Conservation (phyloP, 495 filamentous ascomycete species). For the Penicillium canescens region DNA sequence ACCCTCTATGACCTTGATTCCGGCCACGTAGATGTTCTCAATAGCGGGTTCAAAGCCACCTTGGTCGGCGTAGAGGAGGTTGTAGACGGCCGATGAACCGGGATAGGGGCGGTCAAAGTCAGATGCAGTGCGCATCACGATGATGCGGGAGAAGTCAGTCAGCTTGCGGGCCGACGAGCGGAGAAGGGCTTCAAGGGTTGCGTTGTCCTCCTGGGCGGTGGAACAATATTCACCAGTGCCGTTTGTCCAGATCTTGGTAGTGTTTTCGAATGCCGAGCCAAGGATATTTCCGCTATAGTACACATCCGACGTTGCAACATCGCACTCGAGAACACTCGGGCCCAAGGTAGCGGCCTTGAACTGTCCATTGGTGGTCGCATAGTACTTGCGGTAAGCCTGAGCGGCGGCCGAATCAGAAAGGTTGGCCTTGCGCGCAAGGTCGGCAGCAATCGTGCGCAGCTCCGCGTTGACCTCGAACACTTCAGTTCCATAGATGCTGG, state of each 20-base stretch:
- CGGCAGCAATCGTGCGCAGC: slow-evolving; percentile 56
- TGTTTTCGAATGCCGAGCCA: slow-evolving; percentile 64
- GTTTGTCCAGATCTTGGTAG: slow-evolving; percentile 64
- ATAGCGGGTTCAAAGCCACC: slow-evolving; percentile 60
- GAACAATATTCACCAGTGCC: slow-evolving; percentile 68
- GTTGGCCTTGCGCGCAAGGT: slow-evolving; percentile 54
- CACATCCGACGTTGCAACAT: slow-evolving; percentile 69
- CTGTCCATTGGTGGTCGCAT: slow-evolving; percentile 36
- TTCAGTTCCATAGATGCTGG: slow-evolving; percentile 70
- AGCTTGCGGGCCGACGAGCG: slow-evolving; percentile 54
- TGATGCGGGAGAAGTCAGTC: slow-evolving; percentile 67
- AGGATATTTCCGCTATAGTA: slow-evolving; percentile 68
- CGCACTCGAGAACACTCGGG: slow-evolving; percentile 64
- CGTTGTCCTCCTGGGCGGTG: slow-evolving; percentile 76
- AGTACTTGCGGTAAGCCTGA: slow-evolving; percentile 59
- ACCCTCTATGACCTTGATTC: slow-evolving; percentile 65
- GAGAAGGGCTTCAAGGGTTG: slow-evolving; percentile 65
- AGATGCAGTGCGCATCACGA: slow-evolving; percentile 72
- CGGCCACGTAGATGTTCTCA: slow-evolving; percentile 67
- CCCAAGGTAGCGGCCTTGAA: slow-evolving; percentile 52
- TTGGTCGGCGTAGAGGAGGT: slow-evolving; percentile 59
- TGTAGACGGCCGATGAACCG: slow-evolving; percentile 50
- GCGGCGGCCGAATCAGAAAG: slow-evolving; percentile 56
- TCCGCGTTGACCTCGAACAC: slow-evolving; percentile 71
- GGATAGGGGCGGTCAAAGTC: slow-evolving; percentile 72